A percentile compares a stretch with the other conserved stretches of the same genome.
Evolutionary conservation across 441 rosid genomes (phyloP).

Genomic region (Jatropha multifida): DNA sequence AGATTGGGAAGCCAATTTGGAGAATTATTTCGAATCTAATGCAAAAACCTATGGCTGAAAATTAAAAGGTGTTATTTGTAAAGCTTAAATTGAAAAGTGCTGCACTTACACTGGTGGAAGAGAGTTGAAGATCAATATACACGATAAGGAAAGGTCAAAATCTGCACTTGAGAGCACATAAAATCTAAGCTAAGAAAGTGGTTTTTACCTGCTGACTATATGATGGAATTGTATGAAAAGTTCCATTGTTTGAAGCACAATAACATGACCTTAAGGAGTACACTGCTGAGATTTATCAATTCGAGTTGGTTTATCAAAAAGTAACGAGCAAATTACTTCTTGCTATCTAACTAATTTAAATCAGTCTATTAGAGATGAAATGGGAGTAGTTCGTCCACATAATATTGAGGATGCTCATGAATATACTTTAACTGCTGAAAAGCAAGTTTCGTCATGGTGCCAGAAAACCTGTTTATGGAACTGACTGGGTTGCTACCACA

Average conservation of each 20-base stretch:
- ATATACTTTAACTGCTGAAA: background rate
- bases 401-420: too few species aligned
- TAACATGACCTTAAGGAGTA: background rate
- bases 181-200: background rate
- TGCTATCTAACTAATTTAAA: too few species aligned
- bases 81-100: constrained; percentile 8
- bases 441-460: background rate
- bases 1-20: constrained; percentile 1
- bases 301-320: too few species aligned
- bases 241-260: background rate
- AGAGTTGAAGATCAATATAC: background rate
- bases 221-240: background rate
- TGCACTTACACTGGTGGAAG: constrained; percentile 12
- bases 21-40: constrained; percentile 9
- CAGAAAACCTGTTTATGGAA: background rate
- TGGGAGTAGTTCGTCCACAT: too few species aligned
- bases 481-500: too few species aligned
- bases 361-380: too few species aligned
- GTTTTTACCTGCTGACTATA: background rate
- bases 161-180: constrained; percentile 10
- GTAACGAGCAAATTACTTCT: too few species aligned
- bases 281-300: background rate
- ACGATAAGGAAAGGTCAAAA: background rate
- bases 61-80: background rate
- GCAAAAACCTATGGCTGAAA: background rate